phyloP scores from a whole-genome alignment of 768 basidiomycete genomes.

The Suillus alpinus region DNA sequence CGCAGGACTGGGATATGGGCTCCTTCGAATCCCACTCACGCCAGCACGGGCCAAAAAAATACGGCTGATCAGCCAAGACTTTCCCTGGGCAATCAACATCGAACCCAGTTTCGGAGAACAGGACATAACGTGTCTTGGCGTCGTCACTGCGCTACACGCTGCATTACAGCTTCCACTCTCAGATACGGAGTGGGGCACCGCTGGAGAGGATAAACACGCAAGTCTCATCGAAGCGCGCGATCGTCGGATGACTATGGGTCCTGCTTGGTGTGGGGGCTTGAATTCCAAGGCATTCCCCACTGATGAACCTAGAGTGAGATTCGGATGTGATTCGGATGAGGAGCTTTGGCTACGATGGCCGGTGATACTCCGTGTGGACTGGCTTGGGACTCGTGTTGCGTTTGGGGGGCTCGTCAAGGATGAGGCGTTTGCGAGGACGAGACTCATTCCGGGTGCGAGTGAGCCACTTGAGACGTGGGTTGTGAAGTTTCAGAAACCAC shows the following conservation, averaged over 20 bases:
- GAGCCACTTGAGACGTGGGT: constrained; percentile 8
- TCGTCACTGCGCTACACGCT: constrained; percentile 2
- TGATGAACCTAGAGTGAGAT: background rate
- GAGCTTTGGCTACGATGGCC: background rate
- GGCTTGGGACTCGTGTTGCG: constrained; percentile 4
- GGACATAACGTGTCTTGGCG: constrained; percentile 4
- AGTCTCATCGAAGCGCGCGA: constrained; percentile 2
- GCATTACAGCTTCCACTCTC: constrained; percentile 8
- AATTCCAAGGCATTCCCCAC: background rate
- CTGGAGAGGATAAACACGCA: background rate
- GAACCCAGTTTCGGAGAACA: too few relatives aligned
- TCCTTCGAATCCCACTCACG: constrained; percentile 3
- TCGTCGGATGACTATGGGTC: background rate
- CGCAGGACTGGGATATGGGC: background rate
- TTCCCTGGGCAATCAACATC: constrained; percentile 9
- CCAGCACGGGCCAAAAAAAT: background rate
- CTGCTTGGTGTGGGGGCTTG: background rate
- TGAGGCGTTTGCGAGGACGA: constrained; percentile 4
- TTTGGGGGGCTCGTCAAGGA: constrained; percentile 11
- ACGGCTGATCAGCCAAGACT: constrained; percentile 8
- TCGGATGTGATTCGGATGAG: background rate
- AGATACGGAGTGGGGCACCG: constrained; percentile 7
- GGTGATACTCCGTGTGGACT: constrained; percentile 9
- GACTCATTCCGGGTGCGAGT: constrained; percentile 8
- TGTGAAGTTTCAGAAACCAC: constrained; percentile 3